Conservation (phyloP, 805 yeast species). For the Diddensiella santjacobensis region DNA sequence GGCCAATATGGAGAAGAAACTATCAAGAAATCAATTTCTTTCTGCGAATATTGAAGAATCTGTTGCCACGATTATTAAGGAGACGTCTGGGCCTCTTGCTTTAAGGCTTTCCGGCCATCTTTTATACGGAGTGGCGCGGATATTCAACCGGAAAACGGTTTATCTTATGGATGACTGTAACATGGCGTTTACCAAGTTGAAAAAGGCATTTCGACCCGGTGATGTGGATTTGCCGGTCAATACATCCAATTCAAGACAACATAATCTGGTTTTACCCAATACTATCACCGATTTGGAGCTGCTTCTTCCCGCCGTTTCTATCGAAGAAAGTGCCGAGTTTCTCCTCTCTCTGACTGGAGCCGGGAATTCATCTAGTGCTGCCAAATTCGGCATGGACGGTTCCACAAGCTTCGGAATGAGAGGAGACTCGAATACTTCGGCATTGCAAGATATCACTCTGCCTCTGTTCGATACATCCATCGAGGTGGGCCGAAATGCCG, state of each 20-base stretch:
- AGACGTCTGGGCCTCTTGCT: constrained; percentile 58
- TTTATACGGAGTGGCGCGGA: constrained; percentile 79
- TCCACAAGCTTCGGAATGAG: not conserved
- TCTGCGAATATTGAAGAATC: constrained; percentile 69
- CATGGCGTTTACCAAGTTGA: constrained; percentile 67
- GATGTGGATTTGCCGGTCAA: constrained; percentile 45
- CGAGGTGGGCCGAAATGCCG: constrained; percentile 57
- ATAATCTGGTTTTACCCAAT: constrained; percentile 63
- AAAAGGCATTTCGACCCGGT: constrained; percentile 42
- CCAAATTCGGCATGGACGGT: not conserved
- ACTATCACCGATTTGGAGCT: constrained; percentile 77
- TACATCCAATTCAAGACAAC: constrained; percentile 54
- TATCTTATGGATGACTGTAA: constrained; percentile 79
- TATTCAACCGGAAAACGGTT: constrained; percentile 80
- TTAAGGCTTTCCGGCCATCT: constrained; percentile 81
- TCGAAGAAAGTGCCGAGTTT: not conserved
- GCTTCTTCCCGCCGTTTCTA: constrained; percentile 52
- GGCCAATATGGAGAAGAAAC: constrained; percentile 76
- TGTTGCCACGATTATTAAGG: constrained; percentile 56
- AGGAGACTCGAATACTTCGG: constrained; percentile 1
- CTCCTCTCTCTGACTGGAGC: not conserved
- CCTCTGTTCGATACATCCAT: constrained; percentile 50
- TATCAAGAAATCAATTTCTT: constrained; percentile 66
- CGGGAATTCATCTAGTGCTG: not conserved
- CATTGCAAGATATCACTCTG: constrained; percentile 9